Base-by-base conservation (phyloP, 1,284 basidiomycete species). In the Neolentinus lepideus region DNA sequence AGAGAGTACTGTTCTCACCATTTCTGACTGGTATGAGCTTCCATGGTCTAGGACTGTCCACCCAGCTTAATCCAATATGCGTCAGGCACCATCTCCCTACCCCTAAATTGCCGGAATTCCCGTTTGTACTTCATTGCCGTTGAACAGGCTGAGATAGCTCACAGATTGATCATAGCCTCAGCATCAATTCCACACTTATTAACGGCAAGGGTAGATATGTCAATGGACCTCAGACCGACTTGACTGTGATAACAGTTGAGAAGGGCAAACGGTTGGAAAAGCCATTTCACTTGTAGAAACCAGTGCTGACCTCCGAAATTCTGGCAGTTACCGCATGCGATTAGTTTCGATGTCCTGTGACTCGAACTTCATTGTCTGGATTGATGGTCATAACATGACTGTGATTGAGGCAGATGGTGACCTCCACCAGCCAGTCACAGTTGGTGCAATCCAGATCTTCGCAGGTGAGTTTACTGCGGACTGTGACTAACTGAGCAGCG, bases 341-440 rank as follows among this genome's bases (percentile, higher is more conserved):
- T 16, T 77, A 1, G 56, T 77, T 16, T 61, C 65, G 14, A 66
- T 63, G 29, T 69, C 69, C 10, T 75, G 71, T 58, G 62, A 67
- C 19, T 62, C 67, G 1, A 62, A 54, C 25, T 78, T 68, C 62
- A 64, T 60, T n/a, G 75, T 75, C 61, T 64, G 72, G 1, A 74
- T 78, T 10, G 73, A 77, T 54, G 64, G 65, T 38, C 76, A 78
- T 53, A 62, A 59, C 1, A 63, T 78, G 65, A 77, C 74, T 2
- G 64, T 80, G 58, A 75, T 81, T 57, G 71, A 81, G 62, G 78
- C 64, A 0, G 83, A 84, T 45, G 77, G 81, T 2, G 63, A 60
- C 12, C 74, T 71, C 56, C 68, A 70, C 0, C 21, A 67, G 14
- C 78, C 76, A 1, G 61, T 74, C 10, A 57, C 62, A 1, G 73